Evolutionary conservation across 2,329 filamentous ascomycete species (phyloP), one percentile per base, ranked within the genome.

Genomic region (Stachybotrys chartarum): DNA sequence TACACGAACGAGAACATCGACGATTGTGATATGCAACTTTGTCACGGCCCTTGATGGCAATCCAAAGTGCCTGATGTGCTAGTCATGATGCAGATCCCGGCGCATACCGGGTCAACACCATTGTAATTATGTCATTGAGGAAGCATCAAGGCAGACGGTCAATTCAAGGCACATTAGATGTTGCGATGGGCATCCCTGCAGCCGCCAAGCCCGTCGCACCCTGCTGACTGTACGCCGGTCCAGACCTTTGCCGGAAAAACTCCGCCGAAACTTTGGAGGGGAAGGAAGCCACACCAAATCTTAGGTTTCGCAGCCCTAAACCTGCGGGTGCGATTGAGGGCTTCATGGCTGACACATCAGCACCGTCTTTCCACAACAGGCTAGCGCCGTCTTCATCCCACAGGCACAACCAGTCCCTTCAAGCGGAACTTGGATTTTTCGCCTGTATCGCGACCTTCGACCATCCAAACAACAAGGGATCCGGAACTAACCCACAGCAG

Each of bases 291-390:
- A 47, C 45, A 47, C 54, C 45, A 42, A 53, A 32, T 30, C 57
- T 60, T 74, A 75, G 72, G 72, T 73, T 68, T 74, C 59, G 58
- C 62, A 74, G 64, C 72, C 72, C 72, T 75, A 75, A 74, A 61
- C 63, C 65, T 56, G 14, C 58, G 61, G 59, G 58, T 59, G 56
- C 62, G 60, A 59, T 60, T 55, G 61, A 64, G 64, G 65, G 64
- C 66, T 24, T 70, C 60, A 59, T 71, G 70, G 71, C 72, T 70
- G 71, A 66, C 58, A 55, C 57, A 24, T 60, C 47, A 59, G 68
- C 64, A 24, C 47, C 53, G 51, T 56, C 64, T 61, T 66, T 68
- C 39, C 68, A 12, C 6, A 65, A 62, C 18, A 7, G 63, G 72
- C 59, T 74, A 74, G 71, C 62, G 64, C 57, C 8, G 10, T 7